Percentiles rank a stretch among this genome's conserved stretches.
phyloP scores from a whole-genome alignment of 805 yeast species.

The Pichia manshurica region DNA sequence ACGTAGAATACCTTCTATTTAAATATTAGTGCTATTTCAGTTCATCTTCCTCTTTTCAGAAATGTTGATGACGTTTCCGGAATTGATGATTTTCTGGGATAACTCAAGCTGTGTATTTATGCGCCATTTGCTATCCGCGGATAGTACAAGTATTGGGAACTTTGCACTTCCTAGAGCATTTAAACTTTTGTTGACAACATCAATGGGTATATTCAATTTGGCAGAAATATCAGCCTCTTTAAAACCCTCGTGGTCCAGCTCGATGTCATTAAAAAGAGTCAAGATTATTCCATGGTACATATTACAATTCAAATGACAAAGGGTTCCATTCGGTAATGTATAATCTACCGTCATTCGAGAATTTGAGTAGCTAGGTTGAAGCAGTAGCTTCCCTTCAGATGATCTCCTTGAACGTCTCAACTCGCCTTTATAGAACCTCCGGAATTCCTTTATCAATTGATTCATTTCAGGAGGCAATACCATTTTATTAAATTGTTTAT shows the following conservation, averaged over 20 bases:
- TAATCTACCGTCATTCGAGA: not conserved
- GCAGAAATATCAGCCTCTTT: not conserved
- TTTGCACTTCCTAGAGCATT: not conserved
- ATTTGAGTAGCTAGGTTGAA: not conserved
- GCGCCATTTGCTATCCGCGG: not conserved
- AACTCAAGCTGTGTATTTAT: not conserved
- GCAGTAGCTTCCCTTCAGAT: not conserved
- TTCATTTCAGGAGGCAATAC: not conserved
- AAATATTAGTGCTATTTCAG: too few relatives aligned
- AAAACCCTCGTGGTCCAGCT: not conserved
- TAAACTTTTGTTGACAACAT: not conserved
- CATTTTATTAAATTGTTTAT: not conserved
- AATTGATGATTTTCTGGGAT: not conserved
- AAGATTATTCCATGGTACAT: conserved; percentile 9
- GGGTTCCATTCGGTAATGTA: not conserved
- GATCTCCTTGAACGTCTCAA: not conserved
- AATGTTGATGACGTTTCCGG: not conserved
- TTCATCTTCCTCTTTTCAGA: not conserved
- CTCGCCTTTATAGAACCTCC: not conserved
- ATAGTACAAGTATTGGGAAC: not conserved
- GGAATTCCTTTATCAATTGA: not conserved
- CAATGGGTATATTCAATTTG: not conserved
- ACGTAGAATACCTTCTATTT: too few relatives aligned
- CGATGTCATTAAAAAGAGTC: not conserved
- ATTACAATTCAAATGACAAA: not conserved